Evolutionary conservation across 108 stramenopile genomes (phyloP), one percentile per base, ranked within the genome.

Genomic region (Fragilariopsis cylindrus): DNA sequence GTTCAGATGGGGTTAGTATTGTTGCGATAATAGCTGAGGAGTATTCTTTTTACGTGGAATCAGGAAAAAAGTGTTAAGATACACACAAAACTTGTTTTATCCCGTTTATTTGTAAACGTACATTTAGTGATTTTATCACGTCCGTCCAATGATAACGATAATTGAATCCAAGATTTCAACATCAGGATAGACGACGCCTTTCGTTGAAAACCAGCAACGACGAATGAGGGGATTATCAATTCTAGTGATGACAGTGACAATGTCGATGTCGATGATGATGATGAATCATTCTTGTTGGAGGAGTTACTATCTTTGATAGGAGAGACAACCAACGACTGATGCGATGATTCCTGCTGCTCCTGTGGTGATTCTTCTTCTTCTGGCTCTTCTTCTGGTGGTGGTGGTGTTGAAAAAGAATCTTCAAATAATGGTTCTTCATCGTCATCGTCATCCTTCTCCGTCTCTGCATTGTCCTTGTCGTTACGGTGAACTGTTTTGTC

Each of bases 51-150:
- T 30, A 30, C 30, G 30, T 30, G 30, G 30, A 30, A 30, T 30
- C 30, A 30, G 30, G 30, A 30, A 30, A 30, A 30, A 30, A 30
- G 30, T 30, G 30, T 30, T 30, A 30, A 2, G 2, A 30, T n/a
- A 30, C 30, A 30, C 1, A 30, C 30, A 30, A n/a, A n/a, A 30
- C 30, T 30, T 30, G 30, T 30, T 30, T 30, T 30, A 30, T 30
- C 30, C 30, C 30, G 30, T 30, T 30, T 30, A 30, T 30, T 30
- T 30, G 30, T 30, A 2, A 2, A 30, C 30, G 30, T 30, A 30
- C 30, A 30, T 30, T 30, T 94, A 6, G 92, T 94, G 62, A 91
- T 80, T 78, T 94, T 94, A 68, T 94, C 92, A 1, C 92, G 76
- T 2, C 92, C 92, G 71, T 94, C 90, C 39, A 94, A 74, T 21